Conservation (phyloP, 192 early-diverging fungal species). For the Podila epigama region DNA sequence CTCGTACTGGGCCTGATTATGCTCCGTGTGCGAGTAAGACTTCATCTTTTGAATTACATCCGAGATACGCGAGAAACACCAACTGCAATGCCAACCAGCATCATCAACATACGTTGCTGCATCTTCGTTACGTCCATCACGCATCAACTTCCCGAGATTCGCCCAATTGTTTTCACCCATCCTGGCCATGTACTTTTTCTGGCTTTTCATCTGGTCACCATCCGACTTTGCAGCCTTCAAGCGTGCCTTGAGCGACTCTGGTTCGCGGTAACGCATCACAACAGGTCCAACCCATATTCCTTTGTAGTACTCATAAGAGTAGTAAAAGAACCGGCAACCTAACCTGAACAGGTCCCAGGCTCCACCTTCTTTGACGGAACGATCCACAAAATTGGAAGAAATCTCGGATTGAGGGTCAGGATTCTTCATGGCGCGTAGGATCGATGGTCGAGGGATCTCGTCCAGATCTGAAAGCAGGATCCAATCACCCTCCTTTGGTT, state of each 20-base stretch:
- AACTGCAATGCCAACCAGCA: slow-evolving; percentile 9
- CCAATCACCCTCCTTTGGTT: slow-evolving; percentile 3
- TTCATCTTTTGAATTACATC: background rate
- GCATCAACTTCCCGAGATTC: background rate
- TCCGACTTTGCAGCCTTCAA: background rate
- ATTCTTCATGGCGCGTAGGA: slow-evolving; percentile 11
- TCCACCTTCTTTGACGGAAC: background rate
- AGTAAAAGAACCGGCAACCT: slow-evolving; percentile 15
- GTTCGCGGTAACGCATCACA: background rate
- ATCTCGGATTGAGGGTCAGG: background rate
- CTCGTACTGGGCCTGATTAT: slow-evolving; percentile 5
- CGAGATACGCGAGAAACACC: slow-evolving; percentile 8
- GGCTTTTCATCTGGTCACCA: background rate
- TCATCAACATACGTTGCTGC: background rate
- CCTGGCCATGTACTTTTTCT: background rate
- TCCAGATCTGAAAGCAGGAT: slow-evolving; percentile 14
- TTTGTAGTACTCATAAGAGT: slow-evolving; percentile 12
- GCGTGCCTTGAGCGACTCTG: background rate
- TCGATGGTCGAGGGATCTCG: slow-evolving; percentile 4
- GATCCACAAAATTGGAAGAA: slow-evolving; percentile 2
- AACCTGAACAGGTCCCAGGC: background rate
- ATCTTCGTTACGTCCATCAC: background rate
- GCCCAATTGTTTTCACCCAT: slow-evolving; percentile 2
- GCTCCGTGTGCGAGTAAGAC: slow-evolving; percentile 14
- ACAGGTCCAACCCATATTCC: slow-evolving; percentile 5